Evolutionary conservation across 148 eudicot species (phyloP).

Genomic region (Vaccinium darrowii): DNA sequence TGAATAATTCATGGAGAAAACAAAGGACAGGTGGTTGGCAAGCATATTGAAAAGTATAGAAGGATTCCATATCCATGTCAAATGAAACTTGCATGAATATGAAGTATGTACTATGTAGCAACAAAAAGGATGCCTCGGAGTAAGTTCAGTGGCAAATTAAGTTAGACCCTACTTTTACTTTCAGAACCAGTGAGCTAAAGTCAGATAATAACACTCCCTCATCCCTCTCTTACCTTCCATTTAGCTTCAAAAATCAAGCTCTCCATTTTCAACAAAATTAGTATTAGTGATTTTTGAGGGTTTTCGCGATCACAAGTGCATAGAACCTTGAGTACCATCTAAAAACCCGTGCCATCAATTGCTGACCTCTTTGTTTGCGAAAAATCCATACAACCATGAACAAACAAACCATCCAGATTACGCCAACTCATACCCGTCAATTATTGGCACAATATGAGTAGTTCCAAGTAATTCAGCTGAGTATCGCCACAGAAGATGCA

Average conservation of each 20-base stretch:
- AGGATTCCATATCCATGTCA: not conserved
- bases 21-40: not conserved
- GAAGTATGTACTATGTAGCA: not conserved
- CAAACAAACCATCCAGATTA: not conserved
- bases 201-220: not conserved
- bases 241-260: not conserved
- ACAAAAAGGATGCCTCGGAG: not conserved
- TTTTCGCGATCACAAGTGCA: not conserved
- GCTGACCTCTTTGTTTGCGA: not conserved
- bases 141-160: not conserved
- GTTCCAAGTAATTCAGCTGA: not conserved
- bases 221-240: not conserved
- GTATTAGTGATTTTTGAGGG: not conserved
- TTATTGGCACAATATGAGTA: not conserved
- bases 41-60: conserved; percentile 1
- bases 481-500: not conserved
- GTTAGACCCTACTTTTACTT: not conserved
- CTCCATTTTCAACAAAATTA: not conserved
- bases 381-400: not conserved
- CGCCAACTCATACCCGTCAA: not conserved
- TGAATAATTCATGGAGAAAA: not conserved
- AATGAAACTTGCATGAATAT: not conserved
- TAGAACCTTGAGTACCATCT: not conserved
- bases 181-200: not conserved
- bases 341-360: not conserved